Base-by-base conservation (phyloP, 805 yeast genomes). In the Blastobotrys chiropterorum region DNA sequence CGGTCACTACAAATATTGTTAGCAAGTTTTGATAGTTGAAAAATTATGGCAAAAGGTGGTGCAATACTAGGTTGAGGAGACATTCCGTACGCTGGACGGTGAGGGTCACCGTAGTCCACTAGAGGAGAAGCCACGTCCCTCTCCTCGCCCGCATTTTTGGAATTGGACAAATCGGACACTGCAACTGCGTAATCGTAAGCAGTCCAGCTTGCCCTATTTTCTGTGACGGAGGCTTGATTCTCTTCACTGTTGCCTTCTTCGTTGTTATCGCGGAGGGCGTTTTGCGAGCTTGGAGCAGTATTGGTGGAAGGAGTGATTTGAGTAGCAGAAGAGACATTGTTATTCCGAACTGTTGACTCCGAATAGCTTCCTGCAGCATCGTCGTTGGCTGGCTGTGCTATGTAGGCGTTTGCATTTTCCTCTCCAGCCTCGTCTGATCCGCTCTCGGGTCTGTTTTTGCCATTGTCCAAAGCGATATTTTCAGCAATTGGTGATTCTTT, bases 61-160 rank as follows among this genome's bases (percentile, higher is more conserved):
- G n/a, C 5, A 8, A 42, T 15, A 20, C n/a, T 26, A 17, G 44
- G 44, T 42, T 15, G 21, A 13, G 47, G 21, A 21, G 31, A 13
- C 20, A 19, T 16, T 19, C 15, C 43, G 17, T 46, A 50, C 3
- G 46, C 50, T 7, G 53, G 50, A 5, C 31, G 53, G 7, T 49
- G 49, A 40, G 53, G 53, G 13, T 38, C 44, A 8, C 46, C 19
- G 40, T 50, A 50, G 40, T 50, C 53, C 3, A 46, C 26, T 17
- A 15, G 44, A 15, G n/a, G 16, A 5, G 44, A 42, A 17, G 44
- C 44, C 14, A 34, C 43, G 30, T 46, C 49, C 7, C 19, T 15
- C 15, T 45, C 40, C 8, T 19, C 17, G 3, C 5, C 16, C 6
- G 6, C 42, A n/a, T 7, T 6, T 38, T 38, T 16, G 5, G 42